Conservation (phyloP, 169 alveolate species). For the Perkinsus marinus region DNA sequence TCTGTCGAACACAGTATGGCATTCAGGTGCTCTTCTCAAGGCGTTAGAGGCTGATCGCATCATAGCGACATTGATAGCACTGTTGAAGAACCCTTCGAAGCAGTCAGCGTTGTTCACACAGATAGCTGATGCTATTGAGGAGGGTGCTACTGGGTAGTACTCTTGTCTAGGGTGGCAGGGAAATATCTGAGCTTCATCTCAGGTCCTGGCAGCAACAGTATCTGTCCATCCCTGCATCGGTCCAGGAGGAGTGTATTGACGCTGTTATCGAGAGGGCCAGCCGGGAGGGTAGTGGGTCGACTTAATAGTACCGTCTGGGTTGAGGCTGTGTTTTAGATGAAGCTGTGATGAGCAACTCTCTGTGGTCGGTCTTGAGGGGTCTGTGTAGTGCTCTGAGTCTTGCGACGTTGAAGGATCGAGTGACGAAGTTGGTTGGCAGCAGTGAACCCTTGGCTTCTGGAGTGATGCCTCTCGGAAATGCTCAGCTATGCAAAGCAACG, state of each 20-base stretch:
- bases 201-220: background rate
- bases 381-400: background rate
- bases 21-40: background rate
- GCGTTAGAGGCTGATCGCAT: background rate
- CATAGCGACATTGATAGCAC: background rate
- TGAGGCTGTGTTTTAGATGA: background rate
- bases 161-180: background rate
- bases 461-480: background rate
- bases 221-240: background rate
- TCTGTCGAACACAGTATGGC: background rate
- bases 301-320: background rate
- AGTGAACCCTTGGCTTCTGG: background rate
- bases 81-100: background rate
- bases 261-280: background rate
- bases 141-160: background rate
- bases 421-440: background rate
- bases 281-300: background rate
- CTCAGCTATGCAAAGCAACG: background rate
- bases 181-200: background rate
- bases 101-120: background rate
- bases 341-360: background rate
- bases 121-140: background rate
- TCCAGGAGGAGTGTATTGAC: background rate
- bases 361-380: background rate
- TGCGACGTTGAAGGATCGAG: background rate